Percentiles rank a stretch among this genome's conserved stretches.
These are phyloP conservation scores for Xerocomellus chrysenteron DNA, from an alignment of 768 basidiomycete species.

Conservation along the genomic window DNA sequence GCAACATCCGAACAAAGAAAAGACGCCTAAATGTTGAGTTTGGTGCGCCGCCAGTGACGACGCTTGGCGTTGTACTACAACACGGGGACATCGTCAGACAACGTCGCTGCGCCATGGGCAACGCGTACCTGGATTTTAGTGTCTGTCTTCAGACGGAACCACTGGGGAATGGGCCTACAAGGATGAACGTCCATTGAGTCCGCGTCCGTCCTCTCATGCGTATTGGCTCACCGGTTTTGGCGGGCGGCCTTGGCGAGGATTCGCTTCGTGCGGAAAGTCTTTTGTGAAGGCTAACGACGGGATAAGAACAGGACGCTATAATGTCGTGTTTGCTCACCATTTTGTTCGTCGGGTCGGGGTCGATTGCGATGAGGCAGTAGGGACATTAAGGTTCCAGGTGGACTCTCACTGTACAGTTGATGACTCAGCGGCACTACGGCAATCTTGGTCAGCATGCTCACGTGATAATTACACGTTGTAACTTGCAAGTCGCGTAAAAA, in stretches of 20 bases:
- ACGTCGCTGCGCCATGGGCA: neutral
- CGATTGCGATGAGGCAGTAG: conserved; percentile 17
- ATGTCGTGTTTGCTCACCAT: conserved; percentile 43
- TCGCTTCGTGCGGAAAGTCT: conserved; percentile 95
- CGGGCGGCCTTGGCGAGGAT: conserved; percentile 94
- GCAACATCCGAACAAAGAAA: neutral
- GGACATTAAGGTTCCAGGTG: conserved; percentile 36
- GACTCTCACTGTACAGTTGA: conserved; percentile 42
- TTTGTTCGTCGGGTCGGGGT: conserved; percentile 39
- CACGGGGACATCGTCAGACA: neutral
- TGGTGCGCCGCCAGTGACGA: conserved; percentile 99
- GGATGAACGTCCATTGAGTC: neutral
- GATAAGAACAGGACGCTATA: neutral
- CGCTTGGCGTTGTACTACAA: conserved; percentile 89
- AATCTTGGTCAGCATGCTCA: conserved; percentile 5
- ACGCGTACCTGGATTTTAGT: conserved; percentile 82
- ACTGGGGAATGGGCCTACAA: conserved; percentile 91
- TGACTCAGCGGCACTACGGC: conserved; percentile 30
- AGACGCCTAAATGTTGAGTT: conserved; percentile 84
- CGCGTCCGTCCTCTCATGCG: neutral
- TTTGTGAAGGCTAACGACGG: conserved; percentile 87
- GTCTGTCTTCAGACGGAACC: conserved; percentile 97
- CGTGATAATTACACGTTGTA: neutral
- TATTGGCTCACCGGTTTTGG: conserved; percentile 81
- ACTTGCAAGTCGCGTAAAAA: neutral